Percentiles rank a stretch among this genome's conserved stretches.
Conservation (phyloP, 305 asterid genomes). For the Solanum chacoense region DNA sequence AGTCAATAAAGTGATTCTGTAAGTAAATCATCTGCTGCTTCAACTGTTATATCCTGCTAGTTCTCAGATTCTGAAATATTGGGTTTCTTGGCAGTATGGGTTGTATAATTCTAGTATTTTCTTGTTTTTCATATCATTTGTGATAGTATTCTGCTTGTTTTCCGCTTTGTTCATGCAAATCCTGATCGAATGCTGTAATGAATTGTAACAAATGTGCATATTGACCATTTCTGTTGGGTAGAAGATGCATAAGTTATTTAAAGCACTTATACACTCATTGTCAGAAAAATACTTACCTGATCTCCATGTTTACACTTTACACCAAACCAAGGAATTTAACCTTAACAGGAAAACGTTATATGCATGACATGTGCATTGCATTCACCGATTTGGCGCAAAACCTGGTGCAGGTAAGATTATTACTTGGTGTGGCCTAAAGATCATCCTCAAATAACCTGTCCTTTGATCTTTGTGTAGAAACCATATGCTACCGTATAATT, state of each 20-base stretch:
- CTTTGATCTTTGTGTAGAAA: not conserved
- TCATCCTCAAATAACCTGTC: not conserved
- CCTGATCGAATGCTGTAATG: not conserved
- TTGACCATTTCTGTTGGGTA: not conserved
- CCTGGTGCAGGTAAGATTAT: not conserved
- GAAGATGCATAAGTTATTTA: not conserved
- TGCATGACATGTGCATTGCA: not conserved
- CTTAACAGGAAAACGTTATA: too few species aligned
- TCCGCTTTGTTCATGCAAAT: not conserved
- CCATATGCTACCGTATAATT: not conserved
- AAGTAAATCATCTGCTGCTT: not conserved
- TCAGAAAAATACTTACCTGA: not conserved
- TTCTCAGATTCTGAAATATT: not conserved
- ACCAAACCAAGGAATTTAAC: not conserved
- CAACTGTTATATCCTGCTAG: not conserved
- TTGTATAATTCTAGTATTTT: not conserved
- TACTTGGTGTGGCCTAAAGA: not conserved
- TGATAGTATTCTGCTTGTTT: not conserved
- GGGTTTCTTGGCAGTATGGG: not conserved
- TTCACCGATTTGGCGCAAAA: not conserved
- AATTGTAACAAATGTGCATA: not conserved
- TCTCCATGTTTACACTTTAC: not conserved
- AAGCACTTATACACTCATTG: not conserved
- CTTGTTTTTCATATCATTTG: not conserved
- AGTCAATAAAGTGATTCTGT: not conserved